Evolutionary conservation across 768 basidiomycete genomes (phyloP), one percentile per base, ranked within the genome.

Genomic region (Boletus reticulatus): DNA sequence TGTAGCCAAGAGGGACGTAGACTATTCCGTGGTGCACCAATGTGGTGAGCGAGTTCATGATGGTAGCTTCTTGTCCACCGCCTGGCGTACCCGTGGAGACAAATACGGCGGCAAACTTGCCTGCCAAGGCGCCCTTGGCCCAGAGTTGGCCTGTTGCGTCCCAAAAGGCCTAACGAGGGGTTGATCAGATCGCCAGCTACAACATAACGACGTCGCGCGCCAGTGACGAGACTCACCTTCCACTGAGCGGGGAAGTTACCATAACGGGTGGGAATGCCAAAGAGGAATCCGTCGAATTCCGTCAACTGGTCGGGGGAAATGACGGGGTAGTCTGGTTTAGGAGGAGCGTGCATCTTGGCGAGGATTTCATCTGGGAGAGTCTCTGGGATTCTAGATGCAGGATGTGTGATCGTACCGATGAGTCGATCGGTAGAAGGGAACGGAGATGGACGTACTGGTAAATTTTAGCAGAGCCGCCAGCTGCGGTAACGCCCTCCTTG

Each of bases 221-320:
- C 27, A 9, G 27, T 5, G 9, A 16, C n/a, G 20, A 24, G 19
- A n/a, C 75, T 2, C 48, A 83, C 86, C 81, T 88, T 89, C 84
- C 84, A 88, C 63, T 94, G 92, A 3, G 77, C 88, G 22, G 92
- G 83, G 71, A 90, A 85, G 64, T 80, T 84, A 41, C 92, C 92
- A 73, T 82, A 95, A 63, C 92, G 87, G 24, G 88, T 89, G 49
- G 87, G 87, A 53, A 92, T 76, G 56, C 90, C 92, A 49, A 92
- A 77, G 59, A 95, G 61, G 78, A 82, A 85, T 5, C 82, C 92
- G 62, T 95, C 89, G 65, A 79, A 88, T 48, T 29, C 29, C 29
- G 29, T 2, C 6, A 96, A 77, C 8, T 78, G 74, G 1, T 75
- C 70, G 27, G 85, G 78, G 3, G 72, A 75, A 62, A 92, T 75